phyloP scores from a whole-genome alignment of 169 alveolate genomes.

The Eimeria necatrix region DNA sequence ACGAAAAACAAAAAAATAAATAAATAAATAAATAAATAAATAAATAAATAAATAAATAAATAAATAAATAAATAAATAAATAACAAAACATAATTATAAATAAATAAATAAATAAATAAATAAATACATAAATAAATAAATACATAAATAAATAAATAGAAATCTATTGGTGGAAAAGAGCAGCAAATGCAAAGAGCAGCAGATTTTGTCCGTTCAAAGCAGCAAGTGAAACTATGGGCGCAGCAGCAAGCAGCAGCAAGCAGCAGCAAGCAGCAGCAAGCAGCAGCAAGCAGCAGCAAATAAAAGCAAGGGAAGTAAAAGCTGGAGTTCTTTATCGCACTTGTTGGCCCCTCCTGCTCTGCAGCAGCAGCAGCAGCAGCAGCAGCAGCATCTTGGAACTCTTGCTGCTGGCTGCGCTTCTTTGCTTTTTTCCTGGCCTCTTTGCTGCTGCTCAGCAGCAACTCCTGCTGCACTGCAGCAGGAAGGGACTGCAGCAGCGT shows the following conservation, averaged over 20 bases:
- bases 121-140: not conserved
- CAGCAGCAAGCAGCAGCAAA: not conserved
- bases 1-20: not conserved
- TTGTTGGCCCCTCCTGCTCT: no score
- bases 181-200: not conserved
- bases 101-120: not conserved
- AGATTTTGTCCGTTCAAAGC: no score
- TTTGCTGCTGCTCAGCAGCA: not conserved
- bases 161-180: not conserved
- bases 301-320: not conserved
- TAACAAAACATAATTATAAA: not conserved
- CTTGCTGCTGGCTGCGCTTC: not conserved
- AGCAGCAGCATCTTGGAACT: no score
- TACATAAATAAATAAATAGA: not conserved
- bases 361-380: no score
- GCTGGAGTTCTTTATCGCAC: no score
- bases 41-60: not conserved
- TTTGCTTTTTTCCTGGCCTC: not conserved
- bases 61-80: not conserved
- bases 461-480: constrained; percentile 8
- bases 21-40: not conserved
- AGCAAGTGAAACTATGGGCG: no score
- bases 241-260: no score
- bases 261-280: no score
- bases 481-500: constrained; percentile 59